A percentile compares a stretch with the other conserved stretches of the same genome.
Conservation (phyloP, 345 rosid genomes). For the Triadica sebifera region DNA sequence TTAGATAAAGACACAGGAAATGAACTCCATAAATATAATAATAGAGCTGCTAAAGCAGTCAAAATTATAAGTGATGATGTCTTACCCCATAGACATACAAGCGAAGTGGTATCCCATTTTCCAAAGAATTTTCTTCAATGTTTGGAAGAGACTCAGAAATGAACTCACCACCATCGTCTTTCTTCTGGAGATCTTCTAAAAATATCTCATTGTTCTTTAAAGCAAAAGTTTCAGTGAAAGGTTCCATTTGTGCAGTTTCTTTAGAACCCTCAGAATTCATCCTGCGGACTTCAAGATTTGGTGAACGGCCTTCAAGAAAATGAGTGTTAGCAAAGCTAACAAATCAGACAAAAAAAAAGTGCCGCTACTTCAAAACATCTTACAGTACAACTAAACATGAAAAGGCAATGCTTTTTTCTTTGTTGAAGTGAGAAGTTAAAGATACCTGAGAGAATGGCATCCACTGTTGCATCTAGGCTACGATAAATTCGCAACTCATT, state of each 20-base stretch:
- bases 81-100: conserved; percentile 77
- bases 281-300: conserved; percentile 65
- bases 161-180: conserved; percentile 34
- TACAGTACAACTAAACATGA: conserved; percentile 1
- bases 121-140: conserved; percentile 33
- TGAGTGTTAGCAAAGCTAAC: conserved; percentile 15
- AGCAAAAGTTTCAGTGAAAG: conserved; percentile 20
- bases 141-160: conserved; percentile 29
- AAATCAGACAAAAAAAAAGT: not conserved
- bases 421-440: conserved; percentile 11
- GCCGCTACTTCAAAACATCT: not conserved
- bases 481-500: conserved; percentile 82
- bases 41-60: not conserved
- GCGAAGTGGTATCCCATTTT: conserved; percentile 32
- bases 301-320: conserved; percentile 52
- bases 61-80: conserved; percentile 13
- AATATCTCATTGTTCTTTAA: conserved; percentile 32
- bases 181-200: conserved; percentile 31
- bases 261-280: conserved; percentile 39
- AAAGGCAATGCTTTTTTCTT: not conserved
- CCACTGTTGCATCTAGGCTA: conserved; percentile 87
- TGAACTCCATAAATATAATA: conserved; percentile 1
- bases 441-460: conserved; percentile 71
- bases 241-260: conserved; percentile 30
- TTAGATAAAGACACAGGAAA: not conserved